These are phyloP conservation scores for Citrus sp. DNA, from an alignment of 345 rosid genomes.

Conservation along the genomic window DNA sequence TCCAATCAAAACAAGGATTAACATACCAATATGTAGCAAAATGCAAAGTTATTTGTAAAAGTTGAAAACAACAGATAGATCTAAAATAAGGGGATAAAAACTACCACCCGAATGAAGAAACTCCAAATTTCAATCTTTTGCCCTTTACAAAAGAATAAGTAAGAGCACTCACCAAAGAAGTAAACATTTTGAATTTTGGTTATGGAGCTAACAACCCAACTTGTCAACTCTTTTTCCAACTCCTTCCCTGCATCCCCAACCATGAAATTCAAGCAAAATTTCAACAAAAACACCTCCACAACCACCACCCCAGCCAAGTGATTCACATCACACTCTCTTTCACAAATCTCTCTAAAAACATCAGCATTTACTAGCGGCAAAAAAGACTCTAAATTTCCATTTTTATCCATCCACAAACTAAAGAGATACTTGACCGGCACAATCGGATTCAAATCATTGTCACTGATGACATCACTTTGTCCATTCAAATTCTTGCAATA, in stretches of 20 bases:
- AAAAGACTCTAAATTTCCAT: constrained; percentile 25
- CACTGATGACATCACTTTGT: constrained; percentile 8
- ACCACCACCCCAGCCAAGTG: constrained; percentile 48
- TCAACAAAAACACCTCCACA: constrained; percentile 49
- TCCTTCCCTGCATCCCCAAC: constrained; percentile 17
- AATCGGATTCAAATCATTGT: constrained; percentile 14
- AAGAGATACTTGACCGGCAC: constrained; percentile 34
- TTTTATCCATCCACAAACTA: constrained; percentile 36
- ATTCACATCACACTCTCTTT: constrained; percentile 30
- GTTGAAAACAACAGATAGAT: background rate
- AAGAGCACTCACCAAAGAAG: constrained; percentile 46
- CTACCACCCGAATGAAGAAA: background rate
- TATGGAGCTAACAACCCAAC: constrained; percentile 46
- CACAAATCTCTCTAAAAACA: constrained; percentile 20
- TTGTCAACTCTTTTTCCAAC: constrained; percentile 42
- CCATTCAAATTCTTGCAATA: constrained; percentile 23
- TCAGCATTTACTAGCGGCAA: constrained; percentile 38
- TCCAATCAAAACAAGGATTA: background rate
- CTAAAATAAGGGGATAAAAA: background rate
- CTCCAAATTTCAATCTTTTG: background rate
- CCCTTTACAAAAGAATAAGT: background rate
- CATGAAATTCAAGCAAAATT: constrained; percentile 38
- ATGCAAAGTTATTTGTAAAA: background rate
- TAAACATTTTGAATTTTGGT: constrained; percentile 38
- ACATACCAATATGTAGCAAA: background rate